Conservation (phyloP, 2,329 filamentous ascomycete species). For the Macrophomina tecta region DNA sequence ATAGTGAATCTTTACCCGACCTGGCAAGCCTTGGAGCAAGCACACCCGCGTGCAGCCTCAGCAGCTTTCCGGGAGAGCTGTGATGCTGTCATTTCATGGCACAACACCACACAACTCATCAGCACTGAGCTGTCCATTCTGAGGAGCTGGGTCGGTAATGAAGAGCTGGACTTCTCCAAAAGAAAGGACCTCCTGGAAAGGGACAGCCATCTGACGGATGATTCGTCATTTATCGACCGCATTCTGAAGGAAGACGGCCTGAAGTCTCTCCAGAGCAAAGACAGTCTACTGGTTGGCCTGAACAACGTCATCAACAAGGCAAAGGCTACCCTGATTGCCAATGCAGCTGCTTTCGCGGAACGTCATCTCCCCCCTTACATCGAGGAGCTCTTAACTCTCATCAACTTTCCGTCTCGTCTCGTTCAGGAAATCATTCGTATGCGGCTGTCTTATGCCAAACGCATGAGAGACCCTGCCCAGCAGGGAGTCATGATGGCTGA, state of each 20-base stretch:
- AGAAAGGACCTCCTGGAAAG: conserved; percentile 71
- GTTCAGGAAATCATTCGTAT: conserved; percentile 97
- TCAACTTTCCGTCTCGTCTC: conserved; percentile 94
- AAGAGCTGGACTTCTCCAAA: conserved; percentile 88
- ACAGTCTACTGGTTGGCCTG: conserved; percentile 83
- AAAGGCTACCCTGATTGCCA: conserved; percentile 87
- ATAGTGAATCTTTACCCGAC: conserved; percentile 87
- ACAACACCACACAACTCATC: conserved; percentile 96
- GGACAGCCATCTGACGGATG: conserved; percentile 79
- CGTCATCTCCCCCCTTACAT: conserved; percentile 95
- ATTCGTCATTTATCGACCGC: conserved; percentile 91
- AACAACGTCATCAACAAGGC: conserved; percentile 89
- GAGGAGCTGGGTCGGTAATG: conserved; percentile 96
- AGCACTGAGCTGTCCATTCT: conserved; percentile 91
- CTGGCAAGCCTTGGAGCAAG: conserved; percentile 72
- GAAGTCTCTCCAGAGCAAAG: conserved; percentile 84
- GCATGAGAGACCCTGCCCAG: conserved; percentile 93
- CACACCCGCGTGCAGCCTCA: conserved; percentile 79
- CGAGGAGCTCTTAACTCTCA: conserved; percentile 91
- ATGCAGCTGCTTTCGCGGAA: conserved; percentile 82
- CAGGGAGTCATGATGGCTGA: conserved; percentile 94
- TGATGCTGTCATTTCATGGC: conserved; percentile 90
- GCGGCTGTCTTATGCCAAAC: conserved; percentile 87
- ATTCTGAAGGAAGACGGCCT: conserved; percentile 95
- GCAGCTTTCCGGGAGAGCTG: conserved; percentile 80